Evolutionary conservation across 345 rosid species (phyloP), one percentile per base, ranked within the genome.

Genomic region (Carallia pectinifolia): DNA sequence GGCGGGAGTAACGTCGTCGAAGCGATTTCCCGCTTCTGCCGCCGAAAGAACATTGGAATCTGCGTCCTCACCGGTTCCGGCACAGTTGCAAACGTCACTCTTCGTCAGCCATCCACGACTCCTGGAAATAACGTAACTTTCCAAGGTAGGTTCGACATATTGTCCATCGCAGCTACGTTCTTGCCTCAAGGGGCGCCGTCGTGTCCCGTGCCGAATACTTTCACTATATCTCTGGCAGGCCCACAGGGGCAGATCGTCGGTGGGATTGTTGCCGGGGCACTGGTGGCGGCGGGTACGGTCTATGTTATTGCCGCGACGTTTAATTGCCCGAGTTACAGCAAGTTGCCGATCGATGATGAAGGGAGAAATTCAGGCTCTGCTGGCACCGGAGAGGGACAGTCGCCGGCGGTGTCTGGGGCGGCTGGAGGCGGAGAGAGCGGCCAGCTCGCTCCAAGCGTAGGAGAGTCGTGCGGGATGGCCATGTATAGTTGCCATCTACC

Each of bases 181-280:
- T 73, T 91, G 40, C 86, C 96, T 30, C 91, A 73, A 19, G 73
- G 88, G 53, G 59, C 81, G 48, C 2, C 34, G 17, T 70, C 87
- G 31, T 79, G 71, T 34, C 83, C 75, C 5, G 73, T 85, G 0
- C 89, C 96, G 0, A 85, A 79, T 63, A 74, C 75, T 55, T 84
- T 94, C 74, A 81, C 89, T 1, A 86, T 94, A 47, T 91, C 97
- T 0, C 81, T 94, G 5, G 97, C 97, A 1, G 96, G 97, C 2
- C 98, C 97, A 3, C 98, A 88, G 70, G 97, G 98, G 5, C 98
- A 94, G 83, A 85, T 89, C 77, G 91, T 94, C 0, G 98, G 98
- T 0, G 98, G 98, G 7, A 71, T 83, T 55, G 96, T 94, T 7
- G 91, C 83, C 2, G 97, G 97, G 3, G 79, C 89, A 0, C 66